phyloP scores from a whole-genome alignment of 306 rosid species.

The Prunus kanzakura region DNA sequence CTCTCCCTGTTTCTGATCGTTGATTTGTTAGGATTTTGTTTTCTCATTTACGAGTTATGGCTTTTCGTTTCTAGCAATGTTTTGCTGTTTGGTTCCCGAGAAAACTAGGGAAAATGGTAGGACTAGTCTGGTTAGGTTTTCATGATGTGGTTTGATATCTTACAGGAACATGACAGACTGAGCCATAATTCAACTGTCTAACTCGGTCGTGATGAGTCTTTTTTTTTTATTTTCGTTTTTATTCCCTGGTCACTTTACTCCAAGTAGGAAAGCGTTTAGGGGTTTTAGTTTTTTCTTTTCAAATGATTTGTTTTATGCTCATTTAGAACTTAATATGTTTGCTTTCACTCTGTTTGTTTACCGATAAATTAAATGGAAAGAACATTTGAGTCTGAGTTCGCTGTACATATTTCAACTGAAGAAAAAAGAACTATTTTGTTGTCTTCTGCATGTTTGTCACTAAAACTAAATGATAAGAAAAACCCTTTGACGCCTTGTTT shows the following conservation, averaged over 20 bases:
- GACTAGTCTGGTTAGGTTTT: background rate
- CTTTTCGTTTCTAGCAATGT: background rate
- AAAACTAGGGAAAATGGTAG: background rate
- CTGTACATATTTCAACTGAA: background rate
- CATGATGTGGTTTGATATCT: no score
- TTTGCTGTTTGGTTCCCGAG: conserved; percentile 7
- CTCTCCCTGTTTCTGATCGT: background rate
- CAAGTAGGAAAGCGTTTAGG: background rate
- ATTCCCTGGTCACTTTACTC: no score
- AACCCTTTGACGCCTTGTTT: background rate
- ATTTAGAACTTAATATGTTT: background rate
- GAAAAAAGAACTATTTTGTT: no score
- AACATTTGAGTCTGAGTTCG: background rate
- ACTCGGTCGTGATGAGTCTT: background rate
- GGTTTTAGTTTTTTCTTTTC: background rate
- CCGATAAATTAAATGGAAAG: background rate
- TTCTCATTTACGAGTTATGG: background rate
- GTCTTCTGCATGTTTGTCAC: background rate
- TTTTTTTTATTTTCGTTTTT: background rate
- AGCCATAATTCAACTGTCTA: background rate
- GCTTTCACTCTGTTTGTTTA: background rate
- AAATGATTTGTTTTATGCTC: background rate
- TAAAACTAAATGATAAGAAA: background rate
- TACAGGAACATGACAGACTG: background rate
- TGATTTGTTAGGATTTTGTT: background rate